These are phyloP conservation scores for Hansenula lynferdii DNA, from an alignment of 1,139 yeast genomes.

Conservation along the genomic window DNA sequence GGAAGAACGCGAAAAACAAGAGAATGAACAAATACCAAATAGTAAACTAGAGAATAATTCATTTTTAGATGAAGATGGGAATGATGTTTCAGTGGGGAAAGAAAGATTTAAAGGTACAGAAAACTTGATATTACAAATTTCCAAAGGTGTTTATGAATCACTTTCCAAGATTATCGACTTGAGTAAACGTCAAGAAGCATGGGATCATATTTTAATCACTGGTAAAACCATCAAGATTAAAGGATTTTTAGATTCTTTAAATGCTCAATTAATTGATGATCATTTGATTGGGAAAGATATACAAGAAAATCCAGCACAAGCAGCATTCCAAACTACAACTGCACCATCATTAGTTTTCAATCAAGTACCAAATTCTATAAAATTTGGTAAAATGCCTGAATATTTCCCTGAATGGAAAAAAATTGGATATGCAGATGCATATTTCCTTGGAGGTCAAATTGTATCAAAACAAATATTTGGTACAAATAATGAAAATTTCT, in stretches of 20 bases:
- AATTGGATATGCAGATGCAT: conserved; percentile 70
- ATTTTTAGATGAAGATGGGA: conserved; percentile 57
- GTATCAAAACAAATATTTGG: conserved; percentile 82
- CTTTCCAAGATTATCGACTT: conserved; percentile 58
- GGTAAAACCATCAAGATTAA: conserved; percentile 74
- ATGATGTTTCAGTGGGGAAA: conserved; percentile 62
- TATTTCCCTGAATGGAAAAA: conserved; percentile 96
- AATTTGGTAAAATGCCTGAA: conserved; percentile 72
- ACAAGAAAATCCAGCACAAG: conserved; percentile 24
- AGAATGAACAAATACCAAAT: conserved; percentile 38
- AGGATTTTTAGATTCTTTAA: conserved; percentile 72
- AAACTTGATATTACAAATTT: conserved; percentile 48
- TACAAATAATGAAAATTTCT: conserved; percentile 56
- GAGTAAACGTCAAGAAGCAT: conserved; percentile 74
- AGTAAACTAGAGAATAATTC: conserved; percentile 60
- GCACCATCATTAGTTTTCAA: conserved; percentile 24
- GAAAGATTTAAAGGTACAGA: conserved; percentile 83
- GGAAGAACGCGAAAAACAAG: conserved; percentile 49
- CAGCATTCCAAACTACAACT: conserved; percentile 29
- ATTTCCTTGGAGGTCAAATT: conserved; percentile 83
- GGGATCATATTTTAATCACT: conserved; percentile 75
- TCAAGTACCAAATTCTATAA: conserved; percentile 78
- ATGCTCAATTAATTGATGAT: conserved; percentile 54
- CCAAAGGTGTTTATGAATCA: conserved; percentile 49
- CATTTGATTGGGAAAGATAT: conserved; percentile 41